Percentiles rank a stretch among this genome's conserved stretches.
Evolutionary conservation across 345 rosid genomes (phyloP).

Genomic region (Hibiscus syriacus): DNA sequence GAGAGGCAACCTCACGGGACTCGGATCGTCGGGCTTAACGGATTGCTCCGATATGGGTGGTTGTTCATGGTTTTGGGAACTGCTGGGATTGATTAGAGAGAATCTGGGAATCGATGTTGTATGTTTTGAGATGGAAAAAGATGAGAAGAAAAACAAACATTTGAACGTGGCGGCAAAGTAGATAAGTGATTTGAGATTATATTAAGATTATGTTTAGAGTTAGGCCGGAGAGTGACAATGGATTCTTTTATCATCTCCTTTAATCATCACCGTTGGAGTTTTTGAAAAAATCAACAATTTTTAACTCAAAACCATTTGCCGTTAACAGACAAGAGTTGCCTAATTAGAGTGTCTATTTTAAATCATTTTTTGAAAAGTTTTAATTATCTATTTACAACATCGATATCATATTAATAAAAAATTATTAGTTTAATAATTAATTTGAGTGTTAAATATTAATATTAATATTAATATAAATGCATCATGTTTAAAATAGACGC

Average conservation of each 20-base stretch:
- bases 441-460: no score
- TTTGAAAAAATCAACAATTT: no score
- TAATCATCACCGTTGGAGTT: no score
- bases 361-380: no score
- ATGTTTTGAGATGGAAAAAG: slow-evolving; percentile 9
- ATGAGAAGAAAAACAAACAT: slow-evolving; percentile 32
- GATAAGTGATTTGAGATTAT: not conserved
- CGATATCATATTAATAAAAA: no score
- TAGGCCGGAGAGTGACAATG: slow-evolving; percentile 38
- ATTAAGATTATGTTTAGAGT: not conserved
- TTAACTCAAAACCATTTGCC: no score
- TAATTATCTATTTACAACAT: no score
- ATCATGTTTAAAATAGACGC: no score
- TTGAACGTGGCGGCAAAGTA: slow-evolving; percentile 47
- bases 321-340: no score
- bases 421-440: no score
- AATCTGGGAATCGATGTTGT: not conserved
- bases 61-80: slow-evolving; percentile 30
- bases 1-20: slow-evolving; percentile 58
- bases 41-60: not conserved
- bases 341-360: no score
- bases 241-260: not conserved
- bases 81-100: not conserved
- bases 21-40: slow-evolving; percentile 32
- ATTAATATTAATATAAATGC: no score